Evolutionary conservation across 148 eudicot genomes (phyloP).

Genomic region (Camellia sinensis): DNA sequence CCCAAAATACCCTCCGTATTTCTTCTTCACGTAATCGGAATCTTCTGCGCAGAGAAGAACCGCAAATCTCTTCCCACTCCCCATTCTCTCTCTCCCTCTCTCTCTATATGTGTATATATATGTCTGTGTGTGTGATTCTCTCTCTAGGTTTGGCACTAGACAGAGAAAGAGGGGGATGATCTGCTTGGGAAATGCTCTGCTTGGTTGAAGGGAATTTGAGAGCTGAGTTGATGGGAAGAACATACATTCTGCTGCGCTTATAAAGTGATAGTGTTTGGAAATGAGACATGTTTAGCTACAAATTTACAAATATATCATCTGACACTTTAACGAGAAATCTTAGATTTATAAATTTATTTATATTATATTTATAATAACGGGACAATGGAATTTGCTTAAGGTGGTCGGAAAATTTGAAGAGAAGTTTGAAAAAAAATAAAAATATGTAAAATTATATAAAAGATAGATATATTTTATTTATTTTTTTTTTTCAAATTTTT

Average conservation of each 20-base stretch:
- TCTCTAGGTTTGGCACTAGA: not conserved
- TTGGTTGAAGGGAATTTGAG: not conserved
- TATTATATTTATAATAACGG: too few species aligned
- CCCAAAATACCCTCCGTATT: slow-evolving; percentile 80
- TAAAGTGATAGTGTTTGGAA: not conserved
- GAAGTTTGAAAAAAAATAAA: too few species aligned
- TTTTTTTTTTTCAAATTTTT: too few species aligned
- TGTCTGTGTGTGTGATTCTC: not conserved
- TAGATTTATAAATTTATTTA: too few species aligned
- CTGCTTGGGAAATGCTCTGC: not conserved
- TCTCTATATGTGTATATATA: not conserved
- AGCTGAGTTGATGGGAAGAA: not conserved
- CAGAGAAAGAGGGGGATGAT: not conserved
- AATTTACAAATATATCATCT: not conserved
- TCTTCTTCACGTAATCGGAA: slow-evolving; percentile 74
- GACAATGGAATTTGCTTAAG: too few species aligned
- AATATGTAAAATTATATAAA: too few species aligned
- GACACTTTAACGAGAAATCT: too few species aligned
- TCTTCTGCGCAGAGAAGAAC: slow-evolving; percentile 83
- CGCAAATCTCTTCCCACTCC: slow-evolving; percentile 39
- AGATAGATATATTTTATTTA: too few species aligned
- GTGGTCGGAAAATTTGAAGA: too few species aligned
- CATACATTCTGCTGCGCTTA: not conserved
- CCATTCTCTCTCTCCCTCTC: slow-evolving; percentile 8
- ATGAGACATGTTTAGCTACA: not conserved